Conservation (phyloP, 139 green algal species). For the Pedinophyceae sp. region DNA sequence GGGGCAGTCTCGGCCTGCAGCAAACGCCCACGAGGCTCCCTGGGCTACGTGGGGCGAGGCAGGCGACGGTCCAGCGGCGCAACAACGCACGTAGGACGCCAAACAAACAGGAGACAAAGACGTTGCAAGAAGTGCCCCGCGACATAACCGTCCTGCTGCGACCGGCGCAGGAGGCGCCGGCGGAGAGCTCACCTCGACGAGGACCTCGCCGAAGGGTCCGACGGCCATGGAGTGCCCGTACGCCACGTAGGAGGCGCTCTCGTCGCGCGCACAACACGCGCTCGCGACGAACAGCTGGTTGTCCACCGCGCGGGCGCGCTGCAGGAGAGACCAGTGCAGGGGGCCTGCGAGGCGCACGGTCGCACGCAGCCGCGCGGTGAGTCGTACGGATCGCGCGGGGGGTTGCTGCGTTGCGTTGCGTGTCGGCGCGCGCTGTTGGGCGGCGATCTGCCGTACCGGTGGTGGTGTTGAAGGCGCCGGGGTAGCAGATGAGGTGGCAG, state of each 20-base stretch:
- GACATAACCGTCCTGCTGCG: no score
- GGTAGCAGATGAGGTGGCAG: slow-evolving; percentile 73
- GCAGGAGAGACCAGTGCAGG: slow-evolving; percentile 89
- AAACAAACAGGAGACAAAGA: no score
- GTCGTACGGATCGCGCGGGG: no score
- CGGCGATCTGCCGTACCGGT: slow-evolving; percentile 15
- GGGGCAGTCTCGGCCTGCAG: slow-evolving; percentile 40
- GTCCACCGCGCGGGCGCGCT: slow-evolving; percentile 70
- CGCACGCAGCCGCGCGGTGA: no score
- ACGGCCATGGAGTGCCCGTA: slow-evolving; percentile 25
- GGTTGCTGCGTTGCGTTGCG: not conserved
- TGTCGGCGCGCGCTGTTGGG: not conserved
- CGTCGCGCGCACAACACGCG: slow-evolving; percentile 73
- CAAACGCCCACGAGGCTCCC: slow-evolving; percentile 29
- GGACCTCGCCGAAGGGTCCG: slow-evolving; percentile 12
- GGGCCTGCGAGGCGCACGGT: no score
- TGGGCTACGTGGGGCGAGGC: no score
- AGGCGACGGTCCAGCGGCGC: not conserved
- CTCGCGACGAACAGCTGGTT: slow-evolving; percentile 84
- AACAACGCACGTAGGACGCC: not conserved
- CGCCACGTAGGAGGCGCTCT: slow-evolving; percentile 16
- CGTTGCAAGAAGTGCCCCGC: no score
- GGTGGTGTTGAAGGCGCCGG: slow-evolving; percentile 51
- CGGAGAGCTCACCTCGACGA: not conserved
- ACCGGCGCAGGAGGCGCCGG: no score